Conservation (phyloP, 768 basidiomycete species). For the Goffeauzyma gilvescens region DNA sequence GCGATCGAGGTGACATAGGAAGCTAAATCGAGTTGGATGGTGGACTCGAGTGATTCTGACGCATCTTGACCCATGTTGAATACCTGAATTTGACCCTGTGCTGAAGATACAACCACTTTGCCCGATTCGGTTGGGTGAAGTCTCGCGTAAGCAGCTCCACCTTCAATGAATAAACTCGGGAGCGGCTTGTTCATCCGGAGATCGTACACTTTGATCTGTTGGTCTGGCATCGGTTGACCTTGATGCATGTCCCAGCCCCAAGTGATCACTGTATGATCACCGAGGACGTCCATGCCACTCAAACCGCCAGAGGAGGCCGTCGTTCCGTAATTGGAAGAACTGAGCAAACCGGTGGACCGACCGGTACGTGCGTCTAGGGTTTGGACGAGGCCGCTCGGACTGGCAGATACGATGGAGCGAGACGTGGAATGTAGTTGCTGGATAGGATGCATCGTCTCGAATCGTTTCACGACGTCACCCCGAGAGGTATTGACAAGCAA, state of each 20-base stretch:
- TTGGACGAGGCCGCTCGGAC: slow-evolving; percentile 18
- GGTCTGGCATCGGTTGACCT: slow-evolving; percentile 70
- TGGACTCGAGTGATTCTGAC: slow-evolving; percentile 43
- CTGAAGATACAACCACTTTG: not conserved
- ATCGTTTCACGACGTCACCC: slow-evolving; percentile 21
- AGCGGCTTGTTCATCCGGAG: slow-evolving; percentile 61
- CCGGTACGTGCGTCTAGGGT: slow-evolving; percentile 22
- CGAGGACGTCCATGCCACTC: slow-evolving; percentile 58
- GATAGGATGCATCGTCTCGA: slow-evolving; percentile 8
- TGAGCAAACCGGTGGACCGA: no score
- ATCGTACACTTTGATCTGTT: slow-evolving; percentile 81
- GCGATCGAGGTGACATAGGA: slow-evolving; percentile 67
- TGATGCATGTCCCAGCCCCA: slow-evolving; percentile 78
- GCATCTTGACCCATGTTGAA: slow-evolving; percentile 47
- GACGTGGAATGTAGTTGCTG: not conserved
- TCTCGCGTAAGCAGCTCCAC: slow-evolving; percentile 68
- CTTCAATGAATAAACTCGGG: slow-evolving; percentile 67
- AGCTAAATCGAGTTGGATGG: slow-evolving; percentile 38
- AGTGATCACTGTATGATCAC: slow-evolving; percentile 63
- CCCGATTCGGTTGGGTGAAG: slow-evolving; percentile 23
- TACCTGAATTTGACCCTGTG: not conserved
- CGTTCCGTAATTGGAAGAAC: slow-evolving; percentile 17
- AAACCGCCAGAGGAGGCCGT: slow-evolving; percentile 61
- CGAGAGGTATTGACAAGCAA: slow-evolving; percentile 25
- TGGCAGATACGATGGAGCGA: slow-evolving; percentile 16